phyloP scores from a whole-genome alignment of 2,329 filamentous ascomycete species.

The Epichloe sibirici region DNA sequence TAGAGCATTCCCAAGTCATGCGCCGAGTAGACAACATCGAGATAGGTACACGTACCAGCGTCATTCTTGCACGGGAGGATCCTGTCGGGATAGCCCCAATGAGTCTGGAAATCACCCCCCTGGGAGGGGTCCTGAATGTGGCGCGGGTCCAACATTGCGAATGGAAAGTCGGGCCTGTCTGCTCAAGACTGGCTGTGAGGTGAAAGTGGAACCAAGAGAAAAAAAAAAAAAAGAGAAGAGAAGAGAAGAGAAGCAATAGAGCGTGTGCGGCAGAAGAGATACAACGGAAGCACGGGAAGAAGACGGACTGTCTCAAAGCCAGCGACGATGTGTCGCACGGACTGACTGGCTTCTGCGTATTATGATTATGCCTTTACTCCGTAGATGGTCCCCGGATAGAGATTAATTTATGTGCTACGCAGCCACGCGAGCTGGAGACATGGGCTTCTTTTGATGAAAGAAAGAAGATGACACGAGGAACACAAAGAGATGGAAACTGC shows the following conservation, averaged over 20 bases:
- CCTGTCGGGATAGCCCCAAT: conserved; percentile 37
- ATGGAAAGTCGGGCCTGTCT: too few relatives aligned
- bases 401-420: background rate
- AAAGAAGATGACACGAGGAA: background rate
- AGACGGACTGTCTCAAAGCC: background rate
- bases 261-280: background rate
- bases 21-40: conserved; percentile 36
- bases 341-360: background rate
- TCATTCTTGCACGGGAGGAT: conserved; percentile 34
- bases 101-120: conserved; percentile 23
- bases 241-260: background rate
- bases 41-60: conserved; percentile 34
- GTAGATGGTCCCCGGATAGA: background rate
- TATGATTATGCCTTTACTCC: background rate
- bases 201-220: too few relatives aligned
- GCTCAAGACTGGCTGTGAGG: too few relatives aligned
- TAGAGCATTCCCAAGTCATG: conserved; percentile 40
- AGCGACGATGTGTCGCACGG: background rate
- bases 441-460: background rate
- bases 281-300: background rate
- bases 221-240: background rate
- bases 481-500: background rate
- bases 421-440: background rate
- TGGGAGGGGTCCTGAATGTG: conserved; percentile 32
- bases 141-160: conserved; percentile 11